Percentiles rank a stretch among this genome's conserved stretches.
Evolutionary conservation across 345 rosid species (phyloP).

Genomic region (Jatropha curcas): DNA sequence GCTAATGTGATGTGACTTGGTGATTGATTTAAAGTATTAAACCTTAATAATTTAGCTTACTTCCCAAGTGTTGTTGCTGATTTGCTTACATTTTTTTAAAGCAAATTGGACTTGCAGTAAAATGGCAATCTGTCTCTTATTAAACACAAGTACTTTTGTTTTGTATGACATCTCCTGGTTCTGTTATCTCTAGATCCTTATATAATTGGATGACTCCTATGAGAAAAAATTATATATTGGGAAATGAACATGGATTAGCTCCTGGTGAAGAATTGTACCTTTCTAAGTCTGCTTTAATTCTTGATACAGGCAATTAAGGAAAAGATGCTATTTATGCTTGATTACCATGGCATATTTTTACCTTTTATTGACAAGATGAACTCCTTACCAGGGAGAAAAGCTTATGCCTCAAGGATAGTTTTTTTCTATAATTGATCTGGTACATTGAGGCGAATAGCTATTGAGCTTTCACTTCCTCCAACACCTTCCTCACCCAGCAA

Average conservation of each 20-base stretch:
- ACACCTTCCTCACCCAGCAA: slow-evolving; percentile 44
- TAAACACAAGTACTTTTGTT: not conserved
- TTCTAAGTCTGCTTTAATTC: slow-evolving; percentile 5
- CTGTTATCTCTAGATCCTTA: not conserved
- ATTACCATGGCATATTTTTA: slow-evolving; percentile 84
- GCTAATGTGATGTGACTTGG: not conserved
- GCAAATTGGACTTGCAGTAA: not conserved
- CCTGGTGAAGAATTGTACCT: not conserved
- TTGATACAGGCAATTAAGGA: slow-evolving; percentile 74
- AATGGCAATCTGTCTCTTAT: not conserved
- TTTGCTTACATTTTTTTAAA: not conserved
- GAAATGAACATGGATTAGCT: not conserved
- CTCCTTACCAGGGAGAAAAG: slow-evolving; percentile 65
- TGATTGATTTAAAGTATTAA: too few species aligned
- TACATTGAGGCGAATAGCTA: slow-evolving; percentile 62
- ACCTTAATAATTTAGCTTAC: too few species aligned
- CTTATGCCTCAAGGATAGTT: slow-evolving; percentile 80
- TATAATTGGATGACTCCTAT: too few species aligned
- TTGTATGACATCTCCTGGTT: not conserved
- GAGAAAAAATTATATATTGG: not conserved
- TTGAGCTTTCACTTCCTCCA: slow-evolving; percentile 88
- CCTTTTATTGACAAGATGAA: slow-evolving; percentile 78
- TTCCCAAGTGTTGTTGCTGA: not conserved
- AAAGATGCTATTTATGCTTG: slow-evolving; percentile 73
- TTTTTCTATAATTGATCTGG: slow-evolving; percentile 53